Conservation (phyloP, 129 eudicot species). For the Rutidosis leptorrhynchoides region DNA sequence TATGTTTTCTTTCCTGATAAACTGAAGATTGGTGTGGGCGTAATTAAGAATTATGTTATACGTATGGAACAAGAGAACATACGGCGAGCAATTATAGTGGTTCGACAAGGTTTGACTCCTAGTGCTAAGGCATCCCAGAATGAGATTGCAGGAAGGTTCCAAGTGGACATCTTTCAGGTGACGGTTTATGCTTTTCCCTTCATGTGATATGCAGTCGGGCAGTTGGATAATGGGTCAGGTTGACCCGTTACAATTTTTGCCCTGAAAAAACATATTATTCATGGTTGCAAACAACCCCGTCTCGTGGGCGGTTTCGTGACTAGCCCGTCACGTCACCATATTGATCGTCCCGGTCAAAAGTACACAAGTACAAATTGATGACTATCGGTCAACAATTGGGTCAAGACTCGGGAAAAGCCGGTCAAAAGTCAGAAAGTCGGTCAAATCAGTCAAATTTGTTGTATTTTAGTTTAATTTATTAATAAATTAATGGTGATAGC, state of each 20-base stretch:
- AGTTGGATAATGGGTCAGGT: not conserved
- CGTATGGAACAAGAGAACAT: conserved; percentile 32
- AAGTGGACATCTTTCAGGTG: conserved; percentile 32
- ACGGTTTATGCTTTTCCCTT: not conserved
- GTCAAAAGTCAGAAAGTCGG: too few species aligned
- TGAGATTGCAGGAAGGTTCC: conserved; percentile 34
- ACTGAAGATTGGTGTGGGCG: conserved; percentile 35
- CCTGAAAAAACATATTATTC: too few species aligned
- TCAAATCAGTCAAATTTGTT: too few species aligned
- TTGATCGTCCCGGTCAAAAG: too few species aligned
- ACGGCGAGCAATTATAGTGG: conserved; percentile 37
- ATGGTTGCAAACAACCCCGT: too few species aligned
- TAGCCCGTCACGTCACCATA: too few species aligned
- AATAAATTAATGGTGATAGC: too few species aligned
- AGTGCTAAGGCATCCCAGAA: conserved; percentile 30
- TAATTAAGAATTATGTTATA: conserved; percentile 26
- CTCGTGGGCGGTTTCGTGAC: too few species aligned
- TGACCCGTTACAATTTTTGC: not conserved
- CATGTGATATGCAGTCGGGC: not conserved
- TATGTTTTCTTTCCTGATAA: conserved; percentile 39
- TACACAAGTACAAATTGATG: too few species aligned
- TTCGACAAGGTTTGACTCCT: conserved; percentile 32
- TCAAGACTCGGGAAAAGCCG: too few species aligned
- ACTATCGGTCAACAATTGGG: too few species aligned
- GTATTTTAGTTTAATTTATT: too few species aligned